Conservation (phyloP, 768 basidiomycete species). For the Kwoniella bestiolae region DNA sequence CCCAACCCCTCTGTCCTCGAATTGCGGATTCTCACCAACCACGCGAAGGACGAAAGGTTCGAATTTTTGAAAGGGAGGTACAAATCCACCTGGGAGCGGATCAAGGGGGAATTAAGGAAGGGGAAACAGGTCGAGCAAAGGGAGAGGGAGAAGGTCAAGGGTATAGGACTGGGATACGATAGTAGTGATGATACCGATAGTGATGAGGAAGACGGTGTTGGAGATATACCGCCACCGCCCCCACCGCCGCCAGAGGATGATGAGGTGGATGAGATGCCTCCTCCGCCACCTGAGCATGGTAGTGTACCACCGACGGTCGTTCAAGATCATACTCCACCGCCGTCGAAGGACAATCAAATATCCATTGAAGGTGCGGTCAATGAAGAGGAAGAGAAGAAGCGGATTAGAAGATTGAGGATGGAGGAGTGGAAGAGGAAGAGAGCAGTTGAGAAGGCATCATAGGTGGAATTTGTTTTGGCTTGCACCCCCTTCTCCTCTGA, state of each 20-base stretch:
- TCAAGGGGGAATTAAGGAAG: constrained; percentile 60
- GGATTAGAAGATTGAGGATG: constrained; percentile 14
- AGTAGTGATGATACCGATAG: constrained; percentile 7
- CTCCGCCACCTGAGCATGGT: background rate
- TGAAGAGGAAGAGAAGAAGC: constrained; percentile 22
- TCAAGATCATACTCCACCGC: background rate
- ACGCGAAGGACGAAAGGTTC: constrained; percentile 77
- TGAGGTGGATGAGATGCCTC: background rate
- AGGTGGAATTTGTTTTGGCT: too few relatives aligned
- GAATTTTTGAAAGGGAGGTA: constrained; percentile 80
- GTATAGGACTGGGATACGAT: constrained; percentile 19
- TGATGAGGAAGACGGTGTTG: background rate
- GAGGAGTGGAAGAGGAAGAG: constrained; percentile 27
- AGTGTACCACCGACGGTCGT: constrained; percentile 4
- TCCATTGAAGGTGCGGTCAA: background rate
- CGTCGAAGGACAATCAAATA: too few relatives aligned
- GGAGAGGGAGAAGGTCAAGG: constrained; percentile 12
- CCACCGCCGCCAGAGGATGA: constrained; percentile 6
- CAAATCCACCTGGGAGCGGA: constrained; percentile 67
- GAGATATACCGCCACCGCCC: constrained; percentile 1
- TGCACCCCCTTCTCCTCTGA: too few relatives aligned
- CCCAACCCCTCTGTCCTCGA: constrained; percentile 81
- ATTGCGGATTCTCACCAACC: constrained; percentile 84
- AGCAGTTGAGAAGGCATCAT: constrained; percentile 5
- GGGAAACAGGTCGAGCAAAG: constrained; percentile 5